Evolutionary conservation across 2,329 filamentous ascomycete genomes (phyloP), one percentile per base, ranked within the genome.

Genomic region (Xylariaceae sp.): DNA sequence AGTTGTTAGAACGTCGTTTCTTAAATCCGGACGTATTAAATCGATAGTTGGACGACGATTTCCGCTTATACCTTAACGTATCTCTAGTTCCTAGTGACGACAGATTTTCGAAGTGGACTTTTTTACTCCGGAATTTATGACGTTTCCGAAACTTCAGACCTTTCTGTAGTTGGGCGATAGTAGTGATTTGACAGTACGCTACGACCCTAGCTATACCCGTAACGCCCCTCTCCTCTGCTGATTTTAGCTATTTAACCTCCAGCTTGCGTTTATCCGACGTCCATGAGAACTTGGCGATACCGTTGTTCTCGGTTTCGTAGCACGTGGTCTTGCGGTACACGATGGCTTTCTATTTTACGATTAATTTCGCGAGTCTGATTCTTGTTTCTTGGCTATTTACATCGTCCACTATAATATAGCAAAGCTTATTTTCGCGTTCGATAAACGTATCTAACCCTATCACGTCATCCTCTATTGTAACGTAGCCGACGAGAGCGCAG

Each of bases 311-410:
- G 25, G 40, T 41, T 20, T 41, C 17, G 25, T 46, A 49, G 19
- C 47, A 49, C 20, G 40, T 46, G n/a, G 47, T 46, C 27, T n/a
- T n/a, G 23, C 40, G 43, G n/a, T 40, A 44, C 3, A 49, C 47
- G 23, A 49, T 49, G 23, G 40, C 43, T 14, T 35, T 46, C 36
- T 38, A 43, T 25, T 37, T 46, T 1, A 41, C 32, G 2, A 49
- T 46, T 6, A 22, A 5, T 17, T n/a, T 34, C 6, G 14, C 7
- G 6, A 49, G 25, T 40, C 37, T 44, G n/a, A 43, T 4, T 8
- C 14, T 46, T 7, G 21, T 43, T 48, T 45, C 11, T 12, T 45
- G 42, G 22, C 38, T 20, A 21, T 29, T 20, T 36, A 8, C 27
- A 16, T 32, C 27, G 16, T 32, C 16, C 27, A 32, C 12, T 5